Conservation (phyloP, 2,329 filamentous ascomycete genomes). For the Sordariomycetes sp. region DNA sequence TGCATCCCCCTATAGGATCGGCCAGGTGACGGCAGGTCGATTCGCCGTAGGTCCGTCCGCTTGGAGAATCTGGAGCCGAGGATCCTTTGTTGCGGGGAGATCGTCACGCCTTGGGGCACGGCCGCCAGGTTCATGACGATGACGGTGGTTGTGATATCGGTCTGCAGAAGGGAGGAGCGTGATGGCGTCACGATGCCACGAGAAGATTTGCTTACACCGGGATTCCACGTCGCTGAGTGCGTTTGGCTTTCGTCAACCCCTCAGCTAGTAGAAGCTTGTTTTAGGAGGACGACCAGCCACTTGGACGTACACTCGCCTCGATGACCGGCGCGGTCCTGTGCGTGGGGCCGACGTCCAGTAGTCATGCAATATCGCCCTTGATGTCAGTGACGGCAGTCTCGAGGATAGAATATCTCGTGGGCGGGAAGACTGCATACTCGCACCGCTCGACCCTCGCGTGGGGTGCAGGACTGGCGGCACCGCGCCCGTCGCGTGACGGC, state of each 20-base stretch:
- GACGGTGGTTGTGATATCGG: background rate
- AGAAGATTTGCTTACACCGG: background rate
- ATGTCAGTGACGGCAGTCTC: no score
- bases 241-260: background rate
- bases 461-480: no score
- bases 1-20: background rate
- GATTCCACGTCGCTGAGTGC: background rate
- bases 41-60: background rate
- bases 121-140: background rate
- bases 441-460: no score
- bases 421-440: no score
- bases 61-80: background rate
- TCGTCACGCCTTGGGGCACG: background rate
- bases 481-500: no score
- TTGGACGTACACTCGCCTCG: no score
- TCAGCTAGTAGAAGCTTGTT: background rate
- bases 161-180: background rate
- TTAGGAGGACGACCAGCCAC: no score
- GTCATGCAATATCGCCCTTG: no score
- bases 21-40: background rate
- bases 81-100: background rate
- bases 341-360: no score
- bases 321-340: no score
- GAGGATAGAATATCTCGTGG: no score
- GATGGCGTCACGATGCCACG: background rate